These are phyloP conservation scores for Mrakiaceae sp. DNA, from an alignment of 1,284 basidiomycete genomes.

Conservation along the genomic window DNA sequence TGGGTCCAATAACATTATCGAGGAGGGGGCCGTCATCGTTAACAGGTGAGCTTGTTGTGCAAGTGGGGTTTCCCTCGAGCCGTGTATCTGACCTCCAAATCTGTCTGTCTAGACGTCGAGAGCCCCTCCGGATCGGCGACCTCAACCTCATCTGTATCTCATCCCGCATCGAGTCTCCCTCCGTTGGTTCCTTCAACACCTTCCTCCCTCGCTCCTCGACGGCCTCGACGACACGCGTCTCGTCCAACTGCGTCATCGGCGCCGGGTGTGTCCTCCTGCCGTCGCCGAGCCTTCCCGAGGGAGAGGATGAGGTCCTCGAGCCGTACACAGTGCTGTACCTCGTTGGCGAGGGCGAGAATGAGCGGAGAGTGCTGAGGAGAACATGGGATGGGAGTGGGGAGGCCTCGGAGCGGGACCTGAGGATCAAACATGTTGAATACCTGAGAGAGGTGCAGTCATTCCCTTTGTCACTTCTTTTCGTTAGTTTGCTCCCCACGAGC, in stretches of 20 bases:
- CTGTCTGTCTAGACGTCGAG: conserved; percentile 46
- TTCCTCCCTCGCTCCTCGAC: conserved; percentile 68
- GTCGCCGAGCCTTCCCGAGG: conserved; percentile 10
- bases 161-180: conserved; percentile 68
- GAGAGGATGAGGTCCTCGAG: conserved; percentile 60
- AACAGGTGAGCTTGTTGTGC: conserved; percentile 47
- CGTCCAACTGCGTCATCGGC: conserved; percentile 69
- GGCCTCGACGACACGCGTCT: conserved; percentile 63
- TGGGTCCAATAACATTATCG: conserved; percentile 78
- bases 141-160: conserved; percentile 61
- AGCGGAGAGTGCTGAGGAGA: conserved; percentile 56
- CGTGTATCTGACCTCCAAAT: conserved; percentile 17
- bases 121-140: conserved; percentile 82
- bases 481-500: background rate
- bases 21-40: conserved; percentile 77
- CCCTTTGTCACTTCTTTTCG: background rate
- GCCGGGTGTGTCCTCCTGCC: conserved; percentile 45
- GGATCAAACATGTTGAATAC: conserved; percentile 81
- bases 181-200: conserved; percentile 72
- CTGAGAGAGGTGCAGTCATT: conserved; percentile 53
- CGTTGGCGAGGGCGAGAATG: conserved; percentile 34
- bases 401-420: conserved; percentile 67
- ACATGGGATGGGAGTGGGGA: conserved; percentile 77
- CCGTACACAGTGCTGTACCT: conserved; percentile 66
- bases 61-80: background rate